Evolutionary conservation across 192 early-diverging fungal genomes (phyloP).

Genomic region (Entomortierella lignicola): DNA sequence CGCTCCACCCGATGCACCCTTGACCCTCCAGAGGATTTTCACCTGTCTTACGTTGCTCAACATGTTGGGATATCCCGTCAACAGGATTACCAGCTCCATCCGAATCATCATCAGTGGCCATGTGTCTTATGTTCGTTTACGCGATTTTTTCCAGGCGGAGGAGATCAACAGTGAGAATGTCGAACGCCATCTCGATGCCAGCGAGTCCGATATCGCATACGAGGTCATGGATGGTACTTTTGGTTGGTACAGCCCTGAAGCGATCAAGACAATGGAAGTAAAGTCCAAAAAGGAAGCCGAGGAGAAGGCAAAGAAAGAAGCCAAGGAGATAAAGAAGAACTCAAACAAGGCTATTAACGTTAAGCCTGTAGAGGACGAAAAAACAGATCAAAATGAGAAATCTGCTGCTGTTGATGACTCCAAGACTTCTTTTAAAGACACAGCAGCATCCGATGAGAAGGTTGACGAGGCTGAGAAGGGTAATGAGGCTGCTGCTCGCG

Average conservation of each 20-base stretch:
- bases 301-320: conserved; percentile 15
- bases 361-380: neutral
- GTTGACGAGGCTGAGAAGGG: neutral
- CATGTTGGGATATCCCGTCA: conserved; percentile 76
- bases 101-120: too few species aligned
- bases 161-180: too few species aligned
- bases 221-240: too few species aligned
- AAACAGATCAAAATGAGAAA: neutral
- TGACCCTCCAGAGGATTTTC: conserved; percentile 72
- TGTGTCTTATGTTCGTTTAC: conserved; percentile 60
- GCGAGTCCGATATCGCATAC: too few species aligned
- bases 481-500: neutral
- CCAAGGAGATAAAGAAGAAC: conserved; percentile 12
- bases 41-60: conserved; percentile 81
- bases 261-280: too few species aligned
- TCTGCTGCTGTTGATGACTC: neutral
- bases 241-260: too few species aligned
- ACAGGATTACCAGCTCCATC: neutral
- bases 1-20: conserved; percentile 19
- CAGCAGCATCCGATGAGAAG: conserved; percentile 5
- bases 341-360: conserved; percentile 9
- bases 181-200: too few species aligned
- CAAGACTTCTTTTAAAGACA: neutral
- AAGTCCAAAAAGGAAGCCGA: conserved; percentile 1
- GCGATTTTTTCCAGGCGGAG: conserved; percentile 60